Evolutionary conservation across 192 early-diverging fungal genomes (phyloP).

Genomic region (Entomortierella beljakovae): DNA sequence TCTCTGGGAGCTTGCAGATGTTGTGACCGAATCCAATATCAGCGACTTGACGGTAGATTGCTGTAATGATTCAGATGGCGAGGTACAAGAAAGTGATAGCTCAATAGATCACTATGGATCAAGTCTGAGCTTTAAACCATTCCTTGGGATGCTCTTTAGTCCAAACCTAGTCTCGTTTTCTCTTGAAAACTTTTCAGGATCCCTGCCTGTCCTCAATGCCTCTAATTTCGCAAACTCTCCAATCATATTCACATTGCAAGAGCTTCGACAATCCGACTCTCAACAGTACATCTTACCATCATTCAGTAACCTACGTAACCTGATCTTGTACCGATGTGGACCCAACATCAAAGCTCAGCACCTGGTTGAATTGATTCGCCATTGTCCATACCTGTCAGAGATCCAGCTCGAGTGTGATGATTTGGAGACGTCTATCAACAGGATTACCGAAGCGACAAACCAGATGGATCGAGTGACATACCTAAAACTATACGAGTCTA

Average conservation of each 20-base stretch:
- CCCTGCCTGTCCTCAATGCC: neutral
- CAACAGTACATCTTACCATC: neutral
- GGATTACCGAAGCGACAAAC: slow-evolving; percentile 1
- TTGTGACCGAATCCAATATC: slow-evolving; percentile 10
- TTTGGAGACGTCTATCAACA: neutral
- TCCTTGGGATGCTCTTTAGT: slow-evolving; percentile 29
- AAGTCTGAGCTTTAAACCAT: slow-evolving; percentile 19
- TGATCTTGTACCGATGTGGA: slow-evolving; percentile 12
- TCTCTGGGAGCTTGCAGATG: slow-evolving; percentile 10
- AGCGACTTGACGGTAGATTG: slow-evolving; percentile 28
- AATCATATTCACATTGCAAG: neutral
- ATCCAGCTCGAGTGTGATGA: slow-evolving; percentile 22
- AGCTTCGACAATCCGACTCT: neutral
- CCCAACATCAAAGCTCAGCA: neutral
- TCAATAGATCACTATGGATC: neutral
- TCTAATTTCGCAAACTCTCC: neutral
- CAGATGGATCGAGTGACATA: slow-evolving; percentile 11
- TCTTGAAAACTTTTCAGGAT: slow-evolving; percentile 27
- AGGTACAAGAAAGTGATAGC: neutral
- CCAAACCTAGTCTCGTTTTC: slow-evolving; percentile 17
- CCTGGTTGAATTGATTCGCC: neutral
- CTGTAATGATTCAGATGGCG: slow-evolving; percentile 3
- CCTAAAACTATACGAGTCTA: slow-evolving; percentile 21
- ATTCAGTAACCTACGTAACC: slow-evolving; percentile 2
- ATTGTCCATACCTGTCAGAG: slow-evolving; percentile 15